These are phyloP conservation scores for Populus ilicifolia DNA, from an alignment of 345 rosid genomes.

Conservation along the genomic window DNA sequence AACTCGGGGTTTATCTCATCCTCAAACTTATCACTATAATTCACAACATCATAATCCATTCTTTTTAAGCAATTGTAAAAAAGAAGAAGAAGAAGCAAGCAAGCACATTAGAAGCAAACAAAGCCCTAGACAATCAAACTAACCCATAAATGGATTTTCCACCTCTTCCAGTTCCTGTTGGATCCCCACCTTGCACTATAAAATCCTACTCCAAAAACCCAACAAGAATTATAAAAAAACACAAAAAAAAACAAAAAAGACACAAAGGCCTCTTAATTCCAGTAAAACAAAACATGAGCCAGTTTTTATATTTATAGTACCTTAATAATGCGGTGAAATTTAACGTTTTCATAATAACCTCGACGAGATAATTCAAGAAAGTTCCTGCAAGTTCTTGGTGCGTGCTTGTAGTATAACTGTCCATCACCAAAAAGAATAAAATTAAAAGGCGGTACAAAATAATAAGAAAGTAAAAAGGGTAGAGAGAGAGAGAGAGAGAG, in stretches of 20 bases:
- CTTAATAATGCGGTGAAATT: slow-evolving; percentile 90
- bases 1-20: slow-evolving; percentile 81
- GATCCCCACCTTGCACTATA: slow-evolving; percentile 98
- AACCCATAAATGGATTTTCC: slow-evolving; percentile 95
- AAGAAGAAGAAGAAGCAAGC: not conserved
- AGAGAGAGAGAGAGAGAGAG: not conserved
- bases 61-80: not conserved
- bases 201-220: slow-evolving; percentile 57
- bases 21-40: slow-evolving; percentile 62
- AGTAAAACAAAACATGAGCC: not conserved
- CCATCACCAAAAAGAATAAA: not conserved
- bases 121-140: not conserved
- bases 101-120: not conserved
- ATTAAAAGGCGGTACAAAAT: not conserved
- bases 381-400: slow-evolving; percentile 94
- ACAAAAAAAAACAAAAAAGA: not conserved
- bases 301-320: slow-evolving; percentile 20
- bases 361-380: slow-evolving; percentile 81
- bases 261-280: not conserved
- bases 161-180: slow-evolving; percentile 94
- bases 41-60: not conserved
- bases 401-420: slow-evolving; percentile 83
- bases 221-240: not conserved
- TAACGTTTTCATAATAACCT: slow-evolving; percentile 76
- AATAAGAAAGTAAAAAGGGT: not conserved